Conservation (phyloP, 257 asterid genomes). For the Nicotiana knightiana region DNA sequence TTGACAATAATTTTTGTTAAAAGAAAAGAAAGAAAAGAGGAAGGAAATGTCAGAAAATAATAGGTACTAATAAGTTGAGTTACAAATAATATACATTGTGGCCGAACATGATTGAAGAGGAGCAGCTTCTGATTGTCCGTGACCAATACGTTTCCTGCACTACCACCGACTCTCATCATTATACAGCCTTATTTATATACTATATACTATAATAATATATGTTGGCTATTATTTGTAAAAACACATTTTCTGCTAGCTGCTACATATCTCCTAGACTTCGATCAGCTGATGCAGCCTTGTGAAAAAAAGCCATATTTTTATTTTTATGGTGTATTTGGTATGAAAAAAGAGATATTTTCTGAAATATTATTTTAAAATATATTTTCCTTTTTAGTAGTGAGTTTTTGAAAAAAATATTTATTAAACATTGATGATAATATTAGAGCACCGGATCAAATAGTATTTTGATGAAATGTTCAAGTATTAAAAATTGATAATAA, state of each 20-base stretch:
- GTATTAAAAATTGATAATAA: too few relatives aligned
- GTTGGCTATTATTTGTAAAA: background rate
- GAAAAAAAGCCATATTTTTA: too few relatives aligned
- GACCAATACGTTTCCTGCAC: slow-evolving; percentile 38
- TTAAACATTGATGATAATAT: too few relatives aligned
- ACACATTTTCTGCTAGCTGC: background rate
- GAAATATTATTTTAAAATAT: too few relatives aligned
- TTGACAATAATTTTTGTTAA: background rate
- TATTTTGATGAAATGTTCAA: too few relatives aligned
- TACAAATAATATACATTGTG: background rate
- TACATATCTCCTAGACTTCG: background rate
- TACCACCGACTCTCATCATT: slow-evolving; percentile 57
- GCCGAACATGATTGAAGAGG: slow-evolving; percentile 3
- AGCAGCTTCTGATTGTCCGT: slow-evolving; percentile 25
- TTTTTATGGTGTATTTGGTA: too few relatives aligned
- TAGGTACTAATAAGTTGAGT: background rate
- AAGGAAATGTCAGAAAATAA: background rate
- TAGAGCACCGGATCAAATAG: too few relatives aligned
- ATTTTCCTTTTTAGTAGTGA: too few relatives aligned
- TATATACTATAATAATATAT: background rate
- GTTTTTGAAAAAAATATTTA: too few relatives aligned
- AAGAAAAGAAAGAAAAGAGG: background rate
- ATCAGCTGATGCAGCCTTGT: background rate
- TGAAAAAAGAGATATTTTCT: too few relatives aligned
- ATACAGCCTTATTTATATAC: slow-evolving; percentile 3